Conservation (phyloP, 805 yeast genomes). For the Ogataea ramenticola region DNA sequence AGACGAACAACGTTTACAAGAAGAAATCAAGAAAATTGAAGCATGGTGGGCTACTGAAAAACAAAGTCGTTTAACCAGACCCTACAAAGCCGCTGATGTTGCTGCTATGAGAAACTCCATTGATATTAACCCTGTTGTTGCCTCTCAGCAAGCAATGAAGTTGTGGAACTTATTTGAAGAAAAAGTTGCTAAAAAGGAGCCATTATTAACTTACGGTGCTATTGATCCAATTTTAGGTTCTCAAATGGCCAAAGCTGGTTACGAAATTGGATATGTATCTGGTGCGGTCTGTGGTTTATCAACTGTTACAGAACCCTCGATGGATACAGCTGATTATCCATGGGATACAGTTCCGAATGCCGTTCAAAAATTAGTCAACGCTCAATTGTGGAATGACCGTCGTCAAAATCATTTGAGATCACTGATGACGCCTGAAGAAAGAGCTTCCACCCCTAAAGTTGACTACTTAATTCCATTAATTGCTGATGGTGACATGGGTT, state of each 20-base stretch:
- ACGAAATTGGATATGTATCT: constrained; percentile 46
- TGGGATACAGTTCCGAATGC: constrained; percentile 64
- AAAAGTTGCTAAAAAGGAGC: constrained; percentile 34
- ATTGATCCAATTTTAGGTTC: constrained; percentile 61
- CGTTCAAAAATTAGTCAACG: constrained; percentile 52
- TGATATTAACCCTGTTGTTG: constrained; percentile 35
- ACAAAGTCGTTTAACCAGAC: constrained; percentile 38
- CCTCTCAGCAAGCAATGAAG: constrained; percentile 42
- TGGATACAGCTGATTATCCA: constrained; percentile 65
- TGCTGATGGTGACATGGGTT: constrained; percentile 65
- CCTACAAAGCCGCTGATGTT: constrained; percentile 45
- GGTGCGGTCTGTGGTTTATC: constrained; percentile 59
- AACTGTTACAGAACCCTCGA: constrained; percentile 56
- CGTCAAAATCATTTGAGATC: constrained; percentile 18
- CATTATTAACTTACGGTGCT: constrained; percentile 53
- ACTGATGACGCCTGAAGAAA: constrained; percentile 10
- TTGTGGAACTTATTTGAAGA: constrained; percentile 37
- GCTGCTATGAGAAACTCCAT: constrained; percentile 48
- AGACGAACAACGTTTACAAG: constrained; percentile 8
- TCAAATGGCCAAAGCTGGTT: constrained; percentile 41
- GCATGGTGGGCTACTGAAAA: constrained; percentile 47
- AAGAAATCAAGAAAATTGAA: constrained; percentile 25
- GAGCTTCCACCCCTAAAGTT: constrained; percentile 20
- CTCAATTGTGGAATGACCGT: constrained; percentile 51
- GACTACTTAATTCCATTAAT: constrained; percentile 55